Evolutionary conservation across 768 basidiomycete genomes (phyloP).

Genomic region (Agaricus sinodeliciosus): DNA sequence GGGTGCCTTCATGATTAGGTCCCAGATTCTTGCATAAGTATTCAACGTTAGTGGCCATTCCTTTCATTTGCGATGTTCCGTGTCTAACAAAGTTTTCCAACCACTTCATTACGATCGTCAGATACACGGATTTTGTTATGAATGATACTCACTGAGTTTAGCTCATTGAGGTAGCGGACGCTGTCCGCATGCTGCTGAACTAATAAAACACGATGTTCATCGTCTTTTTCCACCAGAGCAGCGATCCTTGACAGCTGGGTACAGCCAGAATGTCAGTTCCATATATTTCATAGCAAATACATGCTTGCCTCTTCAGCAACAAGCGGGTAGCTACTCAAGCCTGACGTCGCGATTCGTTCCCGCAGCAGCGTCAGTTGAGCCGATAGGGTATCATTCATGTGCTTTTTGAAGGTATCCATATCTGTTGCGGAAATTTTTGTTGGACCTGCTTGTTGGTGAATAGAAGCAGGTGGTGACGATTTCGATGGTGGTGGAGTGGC

Average conservation of each 20-base stretch:
- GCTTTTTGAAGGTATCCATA: background rate
- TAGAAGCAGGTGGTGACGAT: background rate
- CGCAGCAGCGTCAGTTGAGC: background rate
- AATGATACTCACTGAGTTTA: slow-evolving; percentile 48
- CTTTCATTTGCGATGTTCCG: slow-evolving; percentile 66
- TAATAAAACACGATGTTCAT: slow-evolving; percentile 39
- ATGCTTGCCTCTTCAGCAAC: background rate
- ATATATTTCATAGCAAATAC: background rate
- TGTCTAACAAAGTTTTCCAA: slow-evolving; percentile 77
- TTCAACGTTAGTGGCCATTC: slow-evolving; percentile 52
- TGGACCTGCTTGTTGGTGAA: background rate
- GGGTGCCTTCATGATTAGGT: slow-evolving; percentile 16
- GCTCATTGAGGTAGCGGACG: slow-evolving; percentile 71
- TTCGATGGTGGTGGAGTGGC: slow-evolving; percentile 7
- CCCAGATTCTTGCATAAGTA: slow-evolving; percentile 53
- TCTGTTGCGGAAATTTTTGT: background rate
- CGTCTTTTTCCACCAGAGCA: slow-evolving; percentile 39
- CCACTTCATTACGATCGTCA: slow-evolving; percentile 42
- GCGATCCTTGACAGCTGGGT: slow-evolving; percentile 34
- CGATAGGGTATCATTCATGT: background rate
- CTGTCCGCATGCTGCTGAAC: slow-evolving; percentile 68
- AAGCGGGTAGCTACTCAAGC: background rate
- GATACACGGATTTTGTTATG: background rate
- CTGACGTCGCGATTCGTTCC: background rate
- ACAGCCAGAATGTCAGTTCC: background rate